Base-by-base conservation (phyloP, 306 rosid genomes). In the Medicago arabica region DNA sequence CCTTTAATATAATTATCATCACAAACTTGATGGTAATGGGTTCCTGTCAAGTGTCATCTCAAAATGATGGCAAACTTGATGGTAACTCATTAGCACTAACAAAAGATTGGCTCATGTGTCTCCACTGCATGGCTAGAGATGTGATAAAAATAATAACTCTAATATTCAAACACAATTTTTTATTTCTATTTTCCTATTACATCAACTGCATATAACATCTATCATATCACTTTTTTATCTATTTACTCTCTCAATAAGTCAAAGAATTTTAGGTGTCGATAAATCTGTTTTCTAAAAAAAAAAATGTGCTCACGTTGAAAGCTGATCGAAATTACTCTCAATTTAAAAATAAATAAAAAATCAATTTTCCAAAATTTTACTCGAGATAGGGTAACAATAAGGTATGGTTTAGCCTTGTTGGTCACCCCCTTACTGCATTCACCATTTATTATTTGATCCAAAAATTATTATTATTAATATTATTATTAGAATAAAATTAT, bases 1-100 rank as follows among this genome's bases (percentile, higher is more conserved):
- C 5, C 36, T 5, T 31, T 53, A 36, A 65, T 63, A 38, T 23
- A 11, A 58, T 55, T 58, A 23, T 58, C 16, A 23, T 23, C 53
- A 72, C 41, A 77, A 66, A 47, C 72, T 38, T 74, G 39, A 25
- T 72, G 57, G 40, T 58, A 78, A 62, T 47, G 23, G 60, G 63
- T 53, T 50, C 80, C 28, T 73, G 73, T 82, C 66, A 13, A 61
- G 10, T 61, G 19, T 61, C 80, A 49, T 78, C 82, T 73, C 79
- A 78, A 39, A 60, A 68, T 78, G 39, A 78, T 78, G 49, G 73
- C 61, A 67, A 59, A n/a, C 19, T 71, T 50, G 55, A 58, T 59
- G 67, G 67, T 47, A 71, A 55, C 61, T 67, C 77, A 76, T 72
- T 21, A 53, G 71, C 75, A 50, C 38, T 23, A 47, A 9, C 55